Conservation (phyloP, 768 basidiomycete genomes). For the Mycena galopus region DNA sequence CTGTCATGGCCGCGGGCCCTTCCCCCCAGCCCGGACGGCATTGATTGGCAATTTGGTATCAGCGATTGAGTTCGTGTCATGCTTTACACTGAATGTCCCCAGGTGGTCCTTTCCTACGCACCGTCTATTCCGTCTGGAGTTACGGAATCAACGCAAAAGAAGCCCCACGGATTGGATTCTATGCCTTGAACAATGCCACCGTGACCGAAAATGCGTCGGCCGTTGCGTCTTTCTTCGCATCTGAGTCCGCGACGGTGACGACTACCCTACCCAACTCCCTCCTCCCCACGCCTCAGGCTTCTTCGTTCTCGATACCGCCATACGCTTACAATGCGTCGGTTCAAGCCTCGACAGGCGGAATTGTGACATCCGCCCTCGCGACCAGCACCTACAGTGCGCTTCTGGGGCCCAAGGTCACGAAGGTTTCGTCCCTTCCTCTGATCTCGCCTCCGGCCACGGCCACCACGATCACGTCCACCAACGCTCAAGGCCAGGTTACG, state of each 20-base stretch:
- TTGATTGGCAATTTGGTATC: conserved; percentile 87
- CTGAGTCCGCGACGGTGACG: conserved; percentile 71
- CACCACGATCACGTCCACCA: conserved; percentile 60
- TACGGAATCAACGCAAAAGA: conserved; percentile 83
- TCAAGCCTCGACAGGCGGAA: conserved; percentile 63
- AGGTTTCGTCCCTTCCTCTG: conserved; percentile 66
- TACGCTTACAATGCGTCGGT: conserved; percentile 82
- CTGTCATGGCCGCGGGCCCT: conserved; percentile 80
- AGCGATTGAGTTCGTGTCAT: neutral
- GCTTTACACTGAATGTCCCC: neutral
- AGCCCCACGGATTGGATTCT: conserved; percentile 84
- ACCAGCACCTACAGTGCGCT: conserved; percentile 79
- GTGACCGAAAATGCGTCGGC: conserved; percentile 54
- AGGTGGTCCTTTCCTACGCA: conserved; percentile 56
- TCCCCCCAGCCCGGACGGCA: conserved; percentile 76
- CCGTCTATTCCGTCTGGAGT: conserved; percentile 50
- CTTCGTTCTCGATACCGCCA: conserved; percentile 68
- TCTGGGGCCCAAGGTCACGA: conserved; percentile 57
- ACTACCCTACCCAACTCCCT: conserved; percentile 82
- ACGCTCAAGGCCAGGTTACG: conserved; percentile 62
- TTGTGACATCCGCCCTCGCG: conserved; percentile 73
- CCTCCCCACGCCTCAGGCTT: conserved; percentile 78
- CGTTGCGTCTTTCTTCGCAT: conserved; percentile 68
- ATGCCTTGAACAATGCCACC: conserved; percentile 66
- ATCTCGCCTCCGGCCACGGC: conserved; percentile 29